These are phyloP conservation scores for Aechmea fasciata DNA, from an alignment of 176 grass and related monocot species.

Conservation along the genomic window DNA sequence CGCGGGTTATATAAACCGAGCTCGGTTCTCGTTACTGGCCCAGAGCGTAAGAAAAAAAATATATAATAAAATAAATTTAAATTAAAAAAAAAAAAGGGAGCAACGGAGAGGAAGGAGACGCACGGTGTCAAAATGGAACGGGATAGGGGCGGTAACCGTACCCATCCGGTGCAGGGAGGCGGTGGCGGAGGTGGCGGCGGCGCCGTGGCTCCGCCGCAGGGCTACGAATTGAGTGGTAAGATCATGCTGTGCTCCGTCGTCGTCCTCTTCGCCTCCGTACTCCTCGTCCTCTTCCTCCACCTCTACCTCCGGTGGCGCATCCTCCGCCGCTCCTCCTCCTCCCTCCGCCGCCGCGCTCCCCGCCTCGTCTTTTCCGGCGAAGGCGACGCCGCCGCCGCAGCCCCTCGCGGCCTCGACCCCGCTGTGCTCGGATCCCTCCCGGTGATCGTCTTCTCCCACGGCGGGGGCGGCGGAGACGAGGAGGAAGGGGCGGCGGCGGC, in stretches of 20 bases:
- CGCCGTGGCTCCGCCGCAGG: not conserved
- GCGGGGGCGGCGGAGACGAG: not conserved
- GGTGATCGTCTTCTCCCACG: constrained; percentile 7
- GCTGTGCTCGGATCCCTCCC: constrained; percentile 39
- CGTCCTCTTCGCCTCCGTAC: constrained; percentile 6
- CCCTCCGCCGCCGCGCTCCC: not conserved
- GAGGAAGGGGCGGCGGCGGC: not conserved
- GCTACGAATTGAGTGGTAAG: constrained; percentile 23
- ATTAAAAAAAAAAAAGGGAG: not conserved
- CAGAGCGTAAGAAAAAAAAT: too few relatives aligned
- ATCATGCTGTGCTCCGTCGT: constrained; percentile 28
- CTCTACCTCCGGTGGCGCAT: constrained; percentile 7
- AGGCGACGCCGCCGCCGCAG: not conserved
- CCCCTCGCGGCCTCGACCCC: constrained; percentile 26
- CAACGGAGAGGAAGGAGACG: not conserved
- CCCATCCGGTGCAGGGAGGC: fast-evolving
- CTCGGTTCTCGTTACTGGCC: too few relatives aligned
- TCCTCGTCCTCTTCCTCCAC: constrained; percentile 12
- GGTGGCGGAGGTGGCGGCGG: not conserved
- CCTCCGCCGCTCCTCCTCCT: not conserved
- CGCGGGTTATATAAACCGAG: too few relatives aligned
- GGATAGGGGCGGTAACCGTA: not conserved
- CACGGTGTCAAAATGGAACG: not conserved
- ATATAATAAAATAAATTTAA: too few relatives aligned
- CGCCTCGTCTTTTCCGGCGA: constrained; percentile 24